phyloP scores from a whole-genome alignment of 1,284 basidiomycete genomes.

The Pisolithus thermaeus region DNA sequence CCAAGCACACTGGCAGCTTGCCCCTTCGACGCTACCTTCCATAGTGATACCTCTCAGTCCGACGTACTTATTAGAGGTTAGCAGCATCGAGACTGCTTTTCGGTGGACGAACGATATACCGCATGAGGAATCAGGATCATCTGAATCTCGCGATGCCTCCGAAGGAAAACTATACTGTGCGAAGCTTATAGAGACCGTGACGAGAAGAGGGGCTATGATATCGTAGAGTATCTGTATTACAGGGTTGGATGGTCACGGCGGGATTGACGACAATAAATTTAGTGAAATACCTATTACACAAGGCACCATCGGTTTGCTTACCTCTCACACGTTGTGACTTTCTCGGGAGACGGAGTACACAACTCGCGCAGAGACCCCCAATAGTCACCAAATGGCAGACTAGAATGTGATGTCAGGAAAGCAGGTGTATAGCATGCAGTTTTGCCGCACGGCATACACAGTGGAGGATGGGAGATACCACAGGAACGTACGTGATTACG shows the following conservation, averaged over 20 bases:
- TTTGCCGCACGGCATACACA: too few relatives aligned
- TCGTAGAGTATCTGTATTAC: constrained; percentile 61
- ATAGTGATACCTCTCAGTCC: constrained; percentile 67
- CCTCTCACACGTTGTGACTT: too few relatives aligned
- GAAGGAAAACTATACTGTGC: constrained; percentile 50
- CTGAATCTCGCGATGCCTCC: constrained; percentile 38
- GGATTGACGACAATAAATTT: background rate
- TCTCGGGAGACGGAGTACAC: too few relatives aligned
- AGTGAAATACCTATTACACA: too few relatives aligned
- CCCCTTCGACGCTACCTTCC: constrained; percentile 40
- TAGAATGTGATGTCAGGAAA: too few relatives aligned
- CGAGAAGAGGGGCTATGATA: constrained; percentile 32
- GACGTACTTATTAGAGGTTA: constrained; percentile 58
- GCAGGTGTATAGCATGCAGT: too few relatives aligned
- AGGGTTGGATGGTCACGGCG: constrained; percentile 51
- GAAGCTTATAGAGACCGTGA: constrained; percentile 34
- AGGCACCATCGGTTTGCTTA: too few relatives aligned
- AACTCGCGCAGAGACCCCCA: too few relatives aligned
- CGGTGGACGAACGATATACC: constrained; percentile 5
- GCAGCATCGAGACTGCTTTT: constrained; percentile 55
- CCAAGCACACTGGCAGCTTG: constrained; percentile 21
- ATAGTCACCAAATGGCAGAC: too few relatives aligned
- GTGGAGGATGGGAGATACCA: too few relatives aligned
- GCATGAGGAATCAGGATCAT: constrained; percentile 8
- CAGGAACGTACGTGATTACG: too few relatives aligned